A percentile compares a stretch with the other conserved stretches of the same genome.
Evolutionary conservation across 2,329 filamentous ascomycete genomes (phyloP).

Genomic region (Fusarium miscanthi): DNA sequence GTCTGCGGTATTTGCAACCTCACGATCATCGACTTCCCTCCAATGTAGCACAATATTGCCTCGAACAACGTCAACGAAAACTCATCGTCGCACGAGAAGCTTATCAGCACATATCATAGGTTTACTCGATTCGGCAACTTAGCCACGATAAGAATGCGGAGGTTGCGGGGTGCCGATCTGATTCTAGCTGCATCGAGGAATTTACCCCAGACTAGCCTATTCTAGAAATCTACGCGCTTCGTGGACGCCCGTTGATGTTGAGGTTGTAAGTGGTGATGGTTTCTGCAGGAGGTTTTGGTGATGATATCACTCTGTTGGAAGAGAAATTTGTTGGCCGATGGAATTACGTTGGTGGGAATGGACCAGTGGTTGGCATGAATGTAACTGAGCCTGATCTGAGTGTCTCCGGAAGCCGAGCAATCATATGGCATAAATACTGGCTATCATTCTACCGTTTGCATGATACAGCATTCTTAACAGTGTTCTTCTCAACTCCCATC

Average conservation of each 20-base stretch:
- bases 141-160: conserved; percentile 39
- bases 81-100: background rate
- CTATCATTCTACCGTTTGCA: fast-evolving
- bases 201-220: conserved; percentile 27
- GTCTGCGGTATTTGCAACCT: conserved; percentile 1
- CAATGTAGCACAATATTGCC: background rate
- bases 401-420: background rate
- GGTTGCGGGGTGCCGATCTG: conserved; percentile 18
- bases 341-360: background rate
- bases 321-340: fast-evolving
- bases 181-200: background rate
- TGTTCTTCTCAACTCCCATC: fast-evolving
- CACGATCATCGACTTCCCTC: background rate
- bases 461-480: fast-evolving
- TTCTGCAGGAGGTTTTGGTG: fast-evolving
- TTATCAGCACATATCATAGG: conserved; percentile 13
- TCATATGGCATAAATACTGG: background rate
- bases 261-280: background rate
- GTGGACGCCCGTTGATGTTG: background rate
- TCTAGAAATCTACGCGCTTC: conserved; percentile 36
- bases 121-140: conserved; percentile 38
- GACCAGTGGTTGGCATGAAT: background rate
- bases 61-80: background rate
- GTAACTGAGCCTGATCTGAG: background rate
- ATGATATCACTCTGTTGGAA: background rate